Evolutionary conservation across 2,329 filamentous ascomycete species (phyloP), one percentile per base, ranked within the genome.

Genomic region (Graphiopsis chlorocephala): DNA sequence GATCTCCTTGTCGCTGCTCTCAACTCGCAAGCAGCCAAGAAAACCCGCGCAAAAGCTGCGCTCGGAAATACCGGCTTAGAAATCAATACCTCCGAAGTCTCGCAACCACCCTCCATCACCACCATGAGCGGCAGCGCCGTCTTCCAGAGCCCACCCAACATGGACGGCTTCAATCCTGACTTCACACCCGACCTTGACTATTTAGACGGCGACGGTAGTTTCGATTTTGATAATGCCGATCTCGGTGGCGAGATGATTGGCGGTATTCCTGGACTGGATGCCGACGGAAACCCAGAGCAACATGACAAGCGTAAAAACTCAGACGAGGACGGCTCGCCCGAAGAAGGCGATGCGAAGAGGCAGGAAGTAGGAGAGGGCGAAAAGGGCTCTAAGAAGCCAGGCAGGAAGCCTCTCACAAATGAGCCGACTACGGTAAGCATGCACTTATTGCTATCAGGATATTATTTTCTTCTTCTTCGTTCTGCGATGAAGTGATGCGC

Each of bases 381-480:
- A 64, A 97, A 95, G 79, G 84, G 89, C 50, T 87, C 92, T 26
- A 98, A 98, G 86, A 99, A 98, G 81, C 94, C 95, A 4, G 95
- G 95, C 59, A 88, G 95, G 68, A 99, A 99, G 83, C 95, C 94
- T 23, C 83, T 98, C 73, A 98, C 92, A 56, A 96, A 92, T 25
- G 95, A 98, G 78, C 95, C 95, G 26, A 98, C 91, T 71, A 95
- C 93, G 70, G 94, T 98, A 88, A 82, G 93, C 87, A 47, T 48
- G 29, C 29, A 62, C n/a, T 28, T 5, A 45, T 35, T 31, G 57
- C 47, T 42, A 12, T n/a, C 55, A n/a, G 14, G 10, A 45, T 10
- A 3, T 14, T 38, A 14, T 25, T 7, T 28, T 20, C 7, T 31
- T 10, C 20, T 53, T 15, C 5, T n/a, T n/a, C 5, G 1, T 29